Evolutionary conservation across 306 rosid species (phyloP).

Genomic region (Cucumis melo): DNA sequence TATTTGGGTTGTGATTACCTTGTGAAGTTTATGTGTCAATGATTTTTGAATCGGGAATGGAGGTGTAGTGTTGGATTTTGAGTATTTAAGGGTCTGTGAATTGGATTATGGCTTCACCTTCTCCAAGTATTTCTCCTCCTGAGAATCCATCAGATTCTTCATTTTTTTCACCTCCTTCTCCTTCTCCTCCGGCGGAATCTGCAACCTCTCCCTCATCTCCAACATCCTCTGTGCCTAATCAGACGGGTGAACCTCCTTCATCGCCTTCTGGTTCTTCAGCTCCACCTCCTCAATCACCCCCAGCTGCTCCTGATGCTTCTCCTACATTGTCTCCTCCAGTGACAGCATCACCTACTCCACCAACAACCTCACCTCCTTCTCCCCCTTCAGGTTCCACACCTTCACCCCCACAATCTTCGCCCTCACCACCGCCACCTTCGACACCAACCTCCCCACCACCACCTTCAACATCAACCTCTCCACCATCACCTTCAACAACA

Average conservation of each 20-base stretch:
- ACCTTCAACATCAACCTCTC: slow-evolving; percentile 26
- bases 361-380: slow-evolving; percentile 30
- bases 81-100: neutral
- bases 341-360: slow-evolving; percentile 23
- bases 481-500: slow-evolving; percentile 14
- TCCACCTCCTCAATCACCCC: slow-evolving; percentile 26
- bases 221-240: slow-evolving; percentile 20
- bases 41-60: slow-evolving; percentile 13
- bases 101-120: slow-evolving; percentile 49
- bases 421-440: slow-evolving; percentile 9
- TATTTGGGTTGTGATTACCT: neutral
- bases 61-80: slow-evolving; percentile 19
- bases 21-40: slow-evolving; percentile 1
- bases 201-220: slow-evolving; percentile 21
- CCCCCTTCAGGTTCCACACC: slow-evolving; percentile 26
- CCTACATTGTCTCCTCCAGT: slow-evolving; percentile 19
- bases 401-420: slow-evolving; percentile 25
- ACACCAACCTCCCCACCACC: slow-evolving; percentile 18
- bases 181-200: slow-evolving; percentile 11
- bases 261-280: slow-evolving; percentile 20
- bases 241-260: slow-evolving; percentile 33
- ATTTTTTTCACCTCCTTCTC: slow-evolving; percentile 25
- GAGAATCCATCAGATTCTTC: slow-evolving; percentile 39
- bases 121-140: slow-evolving; percentile 61
- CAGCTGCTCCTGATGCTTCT: slow-evolving; percentile 21